phyloP scores from a whole-genome alignment of 2,329 filamentous ascomycete genomes.

The Cercospora sojina region DNA sequence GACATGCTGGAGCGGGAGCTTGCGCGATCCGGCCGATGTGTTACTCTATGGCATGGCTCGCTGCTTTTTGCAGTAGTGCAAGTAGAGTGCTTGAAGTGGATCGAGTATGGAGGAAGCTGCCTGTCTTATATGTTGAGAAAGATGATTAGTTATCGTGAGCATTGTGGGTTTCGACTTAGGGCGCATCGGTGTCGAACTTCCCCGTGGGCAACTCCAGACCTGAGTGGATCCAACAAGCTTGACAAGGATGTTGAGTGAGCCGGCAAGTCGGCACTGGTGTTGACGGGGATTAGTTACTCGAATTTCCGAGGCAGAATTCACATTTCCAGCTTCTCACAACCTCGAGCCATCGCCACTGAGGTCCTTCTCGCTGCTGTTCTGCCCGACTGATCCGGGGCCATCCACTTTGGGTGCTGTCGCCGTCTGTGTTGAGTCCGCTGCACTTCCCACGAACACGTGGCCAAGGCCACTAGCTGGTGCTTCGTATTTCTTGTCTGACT shows the following conservation, averaged over 20 bases:
- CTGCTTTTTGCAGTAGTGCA: not conserved
- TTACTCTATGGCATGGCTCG: not conserved
- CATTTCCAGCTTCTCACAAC: not conserved
- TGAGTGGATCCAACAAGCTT: not conserved
- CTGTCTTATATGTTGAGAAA: not conserved
- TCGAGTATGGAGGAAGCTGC: not conserved
- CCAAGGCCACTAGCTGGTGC: constrained; percentile 7
- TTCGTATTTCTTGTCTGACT: constrained; percentile 8
- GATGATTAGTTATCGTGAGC: not conserved
- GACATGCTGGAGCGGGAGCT: not conserved
- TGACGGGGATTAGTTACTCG: not conserved
- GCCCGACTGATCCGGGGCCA: constrained; percentile 1
- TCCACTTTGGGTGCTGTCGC: constrained; percentile 8
- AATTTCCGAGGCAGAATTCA: not conserved
- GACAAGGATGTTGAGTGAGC: not conserved
- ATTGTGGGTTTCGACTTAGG: not conserved
- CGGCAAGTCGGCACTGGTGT: not conserved
- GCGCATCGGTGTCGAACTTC: not conserved
- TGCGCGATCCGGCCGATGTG: not conserved
- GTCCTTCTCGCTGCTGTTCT: not conserved
- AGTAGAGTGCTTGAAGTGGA: not conserved
- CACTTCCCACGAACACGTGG: constrained; percentile 18
- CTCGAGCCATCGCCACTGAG: constrained; percentile 3
- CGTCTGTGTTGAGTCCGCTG: not conserved
- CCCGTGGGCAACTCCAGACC: constrained; percentile 10